Conservation (phyloP, 768 basidiomycete genomes). For the Candolleomyces eurysporus region DNA sequence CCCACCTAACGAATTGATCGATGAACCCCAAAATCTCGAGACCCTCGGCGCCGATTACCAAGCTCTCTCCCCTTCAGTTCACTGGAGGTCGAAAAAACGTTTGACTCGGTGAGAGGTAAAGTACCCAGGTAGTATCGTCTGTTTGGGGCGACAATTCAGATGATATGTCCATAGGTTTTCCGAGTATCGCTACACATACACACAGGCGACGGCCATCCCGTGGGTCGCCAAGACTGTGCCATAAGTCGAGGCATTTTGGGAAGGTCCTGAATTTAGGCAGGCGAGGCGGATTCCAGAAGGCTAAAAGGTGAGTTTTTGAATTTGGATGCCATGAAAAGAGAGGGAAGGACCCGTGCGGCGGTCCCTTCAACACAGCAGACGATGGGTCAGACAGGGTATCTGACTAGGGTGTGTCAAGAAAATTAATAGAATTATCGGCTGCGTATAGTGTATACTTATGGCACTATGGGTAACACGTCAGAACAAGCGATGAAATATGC, state of each 20-base stretch:
- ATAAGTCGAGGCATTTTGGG: not conserved
- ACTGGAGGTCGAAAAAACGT: not conserved
- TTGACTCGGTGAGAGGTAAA: slow-evolving; percentile 19
- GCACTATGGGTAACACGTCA: no score
- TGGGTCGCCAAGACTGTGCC: not conserved
- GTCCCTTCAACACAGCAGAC: no score
- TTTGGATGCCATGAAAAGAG: no score
- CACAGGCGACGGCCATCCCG: not conserved
- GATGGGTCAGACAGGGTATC: no score
- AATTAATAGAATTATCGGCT: no score
- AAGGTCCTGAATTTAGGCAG: no score
- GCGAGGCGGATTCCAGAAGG: not conserved
- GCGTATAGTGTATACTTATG: no score
- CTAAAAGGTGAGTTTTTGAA: no score
- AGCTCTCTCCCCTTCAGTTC: slow-evolving; percentile 14
- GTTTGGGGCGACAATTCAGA: slow-evolving; percentile 31
- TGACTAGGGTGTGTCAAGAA: no score
- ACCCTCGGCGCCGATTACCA: slow-evolving; percentile 20
- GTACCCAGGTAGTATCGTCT: slow-evolving; percentile 32
- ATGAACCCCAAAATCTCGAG: slow-evolving; percentile 26
- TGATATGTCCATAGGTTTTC: not conserved
- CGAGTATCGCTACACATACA: slow-evolving; percentile 2
- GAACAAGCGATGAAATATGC: no score
- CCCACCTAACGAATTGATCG: slow-evolving; percentile 21
- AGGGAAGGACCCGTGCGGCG: no score